phyloP scores from a whole-genome alignment of 2,329 filamentous ascomycete species.

The Xylogone sp. region DNA sequence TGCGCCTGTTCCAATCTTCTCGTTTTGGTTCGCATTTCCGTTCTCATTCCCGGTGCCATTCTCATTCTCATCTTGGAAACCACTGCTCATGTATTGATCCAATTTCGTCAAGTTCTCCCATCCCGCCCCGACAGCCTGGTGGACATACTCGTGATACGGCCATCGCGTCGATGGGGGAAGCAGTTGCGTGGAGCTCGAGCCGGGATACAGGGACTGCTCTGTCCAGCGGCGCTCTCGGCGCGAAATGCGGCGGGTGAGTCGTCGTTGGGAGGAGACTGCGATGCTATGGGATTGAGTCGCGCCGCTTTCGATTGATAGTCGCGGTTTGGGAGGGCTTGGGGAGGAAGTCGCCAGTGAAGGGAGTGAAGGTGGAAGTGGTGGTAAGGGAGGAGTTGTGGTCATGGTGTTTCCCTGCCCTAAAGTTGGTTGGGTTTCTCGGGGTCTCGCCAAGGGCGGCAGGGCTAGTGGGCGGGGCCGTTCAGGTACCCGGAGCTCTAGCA shows the following conservation, averaged over 20 bases:
- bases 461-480: no score
- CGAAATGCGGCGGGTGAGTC: not conserved
- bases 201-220: not conserved
- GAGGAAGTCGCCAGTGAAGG: no score
- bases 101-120: conserved; percentile 23
- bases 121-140: conserved; percentile 19
- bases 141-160: conserved; percentile 23
- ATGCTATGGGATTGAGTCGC: not conserved
- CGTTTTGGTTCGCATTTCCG: no score
- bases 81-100: conserved; percentile 18
- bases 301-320: not conserved
- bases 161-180: not conserved
- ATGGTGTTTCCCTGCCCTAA: no score
- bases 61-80: not conserved
- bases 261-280: not conserved
- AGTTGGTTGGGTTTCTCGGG: no score
- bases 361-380: no score
- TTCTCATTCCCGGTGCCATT: conserved; percentile 3
- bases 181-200: not conserved
- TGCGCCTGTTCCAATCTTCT: no score
- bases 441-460: no score
- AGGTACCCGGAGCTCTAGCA: no score
- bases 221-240: not conserved
- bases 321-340: not conserved
- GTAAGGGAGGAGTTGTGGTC: no score